These are phyloP conservation scores for Paramyrothecium roridum DNA, from an alignment of 2,329 filamentous ascomycete species.

Conservation along the genomic window DNA sequence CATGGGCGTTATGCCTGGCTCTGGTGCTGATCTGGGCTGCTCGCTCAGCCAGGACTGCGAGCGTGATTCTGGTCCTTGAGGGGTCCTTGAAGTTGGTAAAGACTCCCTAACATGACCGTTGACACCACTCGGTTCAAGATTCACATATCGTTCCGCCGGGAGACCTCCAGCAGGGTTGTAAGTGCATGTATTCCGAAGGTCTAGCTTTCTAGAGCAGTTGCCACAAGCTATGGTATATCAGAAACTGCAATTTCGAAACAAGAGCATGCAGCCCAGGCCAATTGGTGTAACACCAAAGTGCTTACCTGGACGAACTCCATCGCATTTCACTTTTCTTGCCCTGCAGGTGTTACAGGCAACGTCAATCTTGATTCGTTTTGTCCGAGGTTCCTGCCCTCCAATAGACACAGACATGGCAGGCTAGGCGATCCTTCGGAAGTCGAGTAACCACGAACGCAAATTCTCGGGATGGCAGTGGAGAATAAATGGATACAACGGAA, in stretches of 20 bases:
- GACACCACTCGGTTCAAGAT: neutral
- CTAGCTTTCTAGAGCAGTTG: constrained; percentile 24
- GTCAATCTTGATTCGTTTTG: constrained; percentile 39
- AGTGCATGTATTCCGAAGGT: constrained; percentile 21
- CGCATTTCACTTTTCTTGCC: constrained; percentile 37
- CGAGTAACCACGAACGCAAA: neutral
- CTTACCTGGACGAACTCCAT: constrained; percentile 34
- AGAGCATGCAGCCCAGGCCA: neutral
- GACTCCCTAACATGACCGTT: neutral
- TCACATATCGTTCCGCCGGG: neutral
- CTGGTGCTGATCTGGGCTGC: constrained; percentile 8
- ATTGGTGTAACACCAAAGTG: neutral
- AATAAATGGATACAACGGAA: neutral
- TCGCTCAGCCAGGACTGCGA: constrained; percentile 6
- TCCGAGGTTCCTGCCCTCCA: constrained; percentile 6
- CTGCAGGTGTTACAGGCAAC: constrained; percentile 40
- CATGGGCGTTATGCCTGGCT: constrained; percentile 3
- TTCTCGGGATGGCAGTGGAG: neutral
- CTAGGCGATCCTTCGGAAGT: neutral
- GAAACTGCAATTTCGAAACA: neutral
- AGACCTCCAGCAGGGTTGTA: constrained; percentile 15
- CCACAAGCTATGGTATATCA: constrained; percentile 21
- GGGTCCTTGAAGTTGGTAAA: neutral
- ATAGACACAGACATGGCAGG: neutral
- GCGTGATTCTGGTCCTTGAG: constrained; percentile 1